phyloP scores from a whole-genome alignment of 768 basidiomycete genomes.

The Pleurotus sapidus region DNA sequence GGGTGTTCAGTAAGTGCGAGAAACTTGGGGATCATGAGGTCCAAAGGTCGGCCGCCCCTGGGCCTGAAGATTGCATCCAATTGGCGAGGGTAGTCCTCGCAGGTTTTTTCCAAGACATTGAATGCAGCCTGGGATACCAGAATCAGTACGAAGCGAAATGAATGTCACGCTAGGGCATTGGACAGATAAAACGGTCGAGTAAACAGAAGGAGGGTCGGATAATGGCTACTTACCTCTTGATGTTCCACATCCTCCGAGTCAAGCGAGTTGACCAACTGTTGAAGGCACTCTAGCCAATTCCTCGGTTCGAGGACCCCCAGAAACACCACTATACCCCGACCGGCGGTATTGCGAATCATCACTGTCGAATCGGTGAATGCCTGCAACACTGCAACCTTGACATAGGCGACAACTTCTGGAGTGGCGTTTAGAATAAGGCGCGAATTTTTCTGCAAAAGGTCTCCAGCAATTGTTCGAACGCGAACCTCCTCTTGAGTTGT shows the following conservation, averaged over 20 bases:
- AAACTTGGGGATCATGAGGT: slow-evolving; percentile 97
- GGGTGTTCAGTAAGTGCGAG: slow-evolving; percentile 84
- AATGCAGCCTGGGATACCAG: slow-evolving; percentile 68
- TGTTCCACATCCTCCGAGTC: slow-evolving; percentile 71
- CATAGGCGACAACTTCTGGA: slow-evolving; percentile 64
- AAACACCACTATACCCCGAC: slow-evolving; percentile 88
- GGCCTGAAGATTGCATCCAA: slow-evolving; percentile 79
- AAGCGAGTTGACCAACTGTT: slow-evolving; percentile 76
- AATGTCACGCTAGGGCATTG: slow-evolving; percentile 10
- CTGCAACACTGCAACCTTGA: slow-evolving; percentile 72
- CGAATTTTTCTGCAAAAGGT: slow-evolving; percentile 95
- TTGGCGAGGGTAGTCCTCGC: slow-evolving; percentile 95
- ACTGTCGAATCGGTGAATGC: slow-evolving; percentile 79
- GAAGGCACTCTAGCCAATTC: slow-evolving; percentile 95
- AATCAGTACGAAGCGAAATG: slow-evolving; percentile 13
- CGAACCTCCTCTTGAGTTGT: slow-evolving; percentile 85
- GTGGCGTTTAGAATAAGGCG: slow-evolving; percentile 68
- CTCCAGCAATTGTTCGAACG: slow-evolving; percentile 93
- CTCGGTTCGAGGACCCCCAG: slow-evolving; percentile 85
- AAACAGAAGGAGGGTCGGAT: not conserved
- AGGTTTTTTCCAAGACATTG: slow-evolving; percentile 91
- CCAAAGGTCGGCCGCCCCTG: slow-evolving; percentile 85
- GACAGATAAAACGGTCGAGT: not conserved
- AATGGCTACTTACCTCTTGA: slow-evolving; percentile 71
- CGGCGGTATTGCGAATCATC: slow-evolving; percentile 92